A percentile compares a stretch with the other conserved stretches of the same genome.
Conservation (phyloP, 306 rosid genomes). For the Calophaca sinica region DNA sequence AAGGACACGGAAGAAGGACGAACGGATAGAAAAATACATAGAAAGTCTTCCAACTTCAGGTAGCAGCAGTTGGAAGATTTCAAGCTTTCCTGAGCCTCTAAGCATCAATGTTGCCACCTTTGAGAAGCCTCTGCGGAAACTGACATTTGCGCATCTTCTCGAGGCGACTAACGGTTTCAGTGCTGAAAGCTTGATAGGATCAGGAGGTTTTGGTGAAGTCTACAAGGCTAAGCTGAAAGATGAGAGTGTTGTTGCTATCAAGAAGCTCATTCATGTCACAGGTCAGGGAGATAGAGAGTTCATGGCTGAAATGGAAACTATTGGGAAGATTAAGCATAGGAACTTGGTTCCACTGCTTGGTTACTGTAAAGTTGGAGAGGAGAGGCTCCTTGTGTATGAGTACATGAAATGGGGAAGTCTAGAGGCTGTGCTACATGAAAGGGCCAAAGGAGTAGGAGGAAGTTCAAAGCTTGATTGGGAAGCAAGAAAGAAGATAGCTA, state of each 20-base stretch:
- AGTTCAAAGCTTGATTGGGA: conserved; percentile 64
- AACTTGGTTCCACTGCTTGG: conserved; percentile 80
- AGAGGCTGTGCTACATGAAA: conserved; percentile 76
- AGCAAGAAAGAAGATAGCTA: conserved; percentile 73
- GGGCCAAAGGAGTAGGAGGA: conserved; percentile 48
- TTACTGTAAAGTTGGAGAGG: conserved; percentile 83
- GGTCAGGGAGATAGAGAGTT: conserved; percentile 90
- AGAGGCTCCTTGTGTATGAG: conserved; percentile 89
- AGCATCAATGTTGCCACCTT: conserved; percentile 80
- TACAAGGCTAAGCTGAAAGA: conserved; percentile 77
- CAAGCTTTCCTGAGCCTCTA: conserved; percentile 69
- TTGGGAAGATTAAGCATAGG: conserved; percentile 82
- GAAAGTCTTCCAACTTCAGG: conserved; percentile 84
- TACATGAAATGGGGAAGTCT: conserved; percentile 88
- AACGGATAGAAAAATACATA: conserved; percentile 58
- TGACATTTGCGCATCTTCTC: conserved; percentile 75
- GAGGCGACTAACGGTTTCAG: conserved; percentile 90
- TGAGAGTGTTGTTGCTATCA: conserved; percentile 76
- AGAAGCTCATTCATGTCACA: conserved; percentile 78
- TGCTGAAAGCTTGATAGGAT: conserved; percentile 75
- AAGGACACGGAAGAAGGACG: conserved; percentile 51
- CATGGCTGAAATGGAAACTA: conserved; percentile 92
- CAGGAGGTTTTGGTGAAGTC: conserved; percentile 90
- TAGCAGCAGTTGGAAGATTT: conserved; percentile 76
- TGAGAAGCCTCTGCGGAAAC: conserved; percentile 75